These are phyloP conservation scores for Pestalotiopsis sp. DNA, from an alignment of 2,329 filamentous ascomycete genomes.

Conservation along the genomic window DNA sequence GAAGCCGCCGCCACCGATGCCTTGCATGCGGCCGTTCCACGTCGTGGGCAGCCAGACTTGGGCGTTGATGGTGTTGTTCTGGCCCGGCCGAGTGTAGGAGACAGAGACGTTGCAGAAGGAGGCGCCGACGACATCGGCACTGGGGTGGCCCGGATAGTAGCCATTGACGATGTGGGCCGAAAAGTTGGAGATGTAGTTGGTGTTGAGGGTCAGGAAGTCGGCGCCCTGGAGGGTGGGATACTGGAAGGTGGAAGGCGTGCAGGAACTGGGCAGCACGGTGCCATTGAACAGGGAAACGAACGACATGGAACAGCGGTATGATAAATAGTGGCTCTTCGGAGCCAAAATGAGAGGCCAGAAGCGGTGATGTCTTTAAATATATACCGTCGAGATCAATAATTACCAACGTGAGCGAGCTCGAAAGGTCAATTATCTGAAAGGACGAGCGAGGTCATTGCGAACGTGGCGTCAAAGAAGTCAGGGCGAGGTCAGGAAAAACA, in stretches of 20 bases:
- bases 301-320: background rate
- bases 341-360: background rate
- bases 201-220: background rate
- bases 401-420: background rate
- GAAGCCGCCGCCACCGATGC: conserved; percentile 9
- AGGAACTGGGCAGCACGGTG: background rate
- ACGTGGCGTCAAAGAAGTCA: background rate
- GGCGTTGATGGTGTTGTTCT: conserved; percentile 1
- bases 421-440: background rate
- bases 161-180: background rate
- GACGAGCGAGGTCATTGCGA: background rate
- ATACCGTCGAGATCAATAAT: background rate
- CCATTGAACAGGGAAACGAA: background rate
- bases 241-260: background rate
- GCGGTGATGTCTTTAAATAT: background rate
- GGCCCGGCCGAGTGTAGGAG: conserved; percentile 11
- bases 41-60: conserved; percentile 6
- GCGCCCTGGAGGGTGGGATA: background rate
- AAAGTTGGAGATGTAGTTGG: conserved; percentile 3
- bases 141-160: background rate
- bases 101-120: conserved; percentile 14
- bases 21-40: conserved; percentile 14
- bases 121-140: background rate
- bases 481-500: background rate
- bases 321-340: background rate